Conservation (phyloP, 2,329 filamentous ascomycete species). For the Aspergillus quadrilineatus region DNA sequence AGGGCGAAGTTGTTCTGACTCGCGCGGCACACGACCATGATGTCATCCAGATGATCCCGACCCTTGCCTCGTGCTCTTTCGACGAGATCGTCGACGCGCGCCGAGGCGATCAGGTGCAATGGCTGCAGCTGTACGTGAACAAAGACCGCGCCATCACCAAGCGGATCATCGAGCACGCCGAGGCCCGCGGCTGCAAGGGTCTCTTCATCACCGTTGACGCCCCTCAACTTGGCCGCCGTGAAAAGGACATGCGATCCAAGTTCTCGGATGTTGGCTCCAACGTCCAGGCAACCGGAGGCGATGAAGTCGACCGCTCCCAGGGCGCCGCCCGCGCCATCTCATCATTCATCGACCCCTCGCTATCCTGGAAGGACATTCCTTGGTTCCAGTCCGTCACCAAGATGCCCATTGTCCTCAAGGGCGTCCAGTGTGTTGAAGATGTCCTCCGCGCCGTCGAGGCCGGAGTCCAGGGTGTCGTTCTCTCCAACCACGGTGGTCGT, state of each 20-base stretch:
- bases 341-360: conserved; percentile 90
- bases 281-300: conserved; percentile 69
- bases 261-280: conserved; percentile 79
- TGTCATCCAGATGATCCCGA: conserved; percentile 98
- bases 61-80: conserved; percentile 92
- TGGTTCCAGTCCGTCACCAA: conserved; percentile 89
- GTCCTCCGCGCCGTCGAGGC: conserved; percentile 80
- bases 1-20: conserved; percentile 91
- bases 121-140: conserved; percentile 97
- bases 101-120: conserved; percentile 79
- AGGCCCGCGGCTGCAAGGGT: conserved; percentile 85
- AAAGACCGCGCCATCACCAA: conserved; percentile 89
- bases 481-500: conserved; percentile 93
- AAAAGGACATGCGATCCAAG: conserved; percentile 97
- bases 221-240: conserved; percentile 86
- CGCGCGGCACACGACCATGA: conserved; percentile 80
- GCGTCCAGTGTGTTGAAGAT: conserved; percentile 93
- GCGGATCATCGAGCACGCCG: conserved; percentile 87
- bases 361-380: conserved; percentile 89
- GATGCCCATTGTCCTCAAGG: conserved; percentile 96
- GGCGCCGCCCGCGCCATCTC: conserved; percentile 93
- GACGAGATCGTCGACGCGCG: conserved; percentile 93
- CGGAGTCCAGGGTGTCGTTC: conserved; percentile 83
- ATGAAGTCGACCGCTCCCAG: conserved; percentile 77
- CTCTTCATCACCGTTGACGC: conserved; percentile 99